A percentile compares a stretch with the other conserved stretches of the same genome.
These are phyloP conservation scores for Cantharellus cinnabarinus DNA, from an alignment of 768 basidiomycete genomes.

Conservation along the genomic window DNA sequence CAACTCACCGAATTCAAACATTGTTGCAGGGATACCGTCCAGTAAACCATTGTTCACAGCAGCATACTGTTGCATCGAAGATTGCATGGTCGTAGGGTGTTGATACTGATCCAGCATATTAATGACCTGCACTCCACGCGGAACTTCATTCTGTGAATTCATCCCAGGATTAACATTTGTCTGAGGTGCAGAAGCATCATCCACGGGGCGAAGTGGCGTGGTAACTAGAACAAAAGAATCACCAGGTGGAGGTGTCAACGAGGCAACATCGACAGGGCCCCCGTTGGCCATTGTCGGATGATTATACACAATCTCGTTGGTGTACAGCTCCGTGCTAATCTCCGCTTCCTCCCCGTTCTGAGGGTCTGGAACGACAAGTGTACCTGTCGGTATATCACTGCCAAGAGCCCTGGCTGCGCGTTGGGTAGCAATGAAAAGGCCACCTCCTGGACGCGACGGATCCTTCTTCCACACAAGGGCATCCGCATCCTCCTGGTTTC, in stretches of 20 bases:
- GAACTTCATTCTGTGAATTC: slow-evolving; percentile 9
- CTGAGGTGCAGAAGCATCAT: background rate
- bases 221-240: too few relatives aligned
- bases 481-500: background rate
- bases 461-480: slow-evolving; percentile 57
- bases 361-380: slow-evolving; percentile 23
- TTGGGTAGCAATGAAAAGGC: slow-evolving; percentile 51
- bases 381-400: slow-evolving; percentile 34
- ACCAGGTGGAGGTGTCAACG: background rate
- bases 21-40: slow-evolving; percentile 60
- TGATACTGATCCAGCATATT: slow-evolving; percentile 35
- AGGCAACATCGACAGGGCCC: background rate
- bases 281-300: background rate
- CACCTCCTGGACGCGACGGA: slow-evolving; percentile 62
- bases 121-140: slow-evolving; percentile 50
- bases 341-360: background rate
- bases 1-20: slow-evolving; percentile 71
- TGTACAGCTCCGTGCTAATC: background rate
- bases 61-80: slow-evolving; percentile 38
- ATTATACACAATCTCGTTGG: too few relatives aligned
- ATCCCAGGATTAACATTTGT: background rate
- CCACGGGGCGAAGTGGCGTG: background rate
- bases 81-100: slow-evolving; percentile 6
- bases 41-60: slow-evolving; percentile 48
- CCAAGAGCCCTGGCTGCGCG: background rate